Base-by-base conservation (phyloP, 164 flowering plant species). In the Houttuynia cordata region DNA sequence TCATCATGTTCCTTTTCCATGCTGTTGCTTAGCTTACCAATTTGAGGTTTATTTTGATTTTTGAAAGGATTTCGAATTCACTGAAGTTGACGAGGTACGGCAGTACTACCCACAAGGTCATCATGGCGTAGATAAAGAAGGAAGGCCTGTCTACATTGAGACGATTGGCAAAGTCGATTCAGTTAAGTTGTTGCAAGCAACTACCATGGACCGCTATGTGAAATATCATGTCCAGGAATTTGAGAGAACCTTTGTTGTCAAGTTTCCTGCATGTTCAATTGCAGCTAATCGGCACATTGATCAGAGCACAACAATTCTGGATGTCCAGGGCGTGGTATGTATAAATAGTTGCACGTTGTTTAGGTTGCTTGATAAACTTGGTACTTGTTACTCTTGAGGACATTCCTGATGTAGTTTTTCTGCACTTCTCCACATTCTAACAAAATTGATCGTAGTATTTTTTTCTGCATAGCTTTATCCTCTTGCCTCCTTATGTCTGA, bases 71-170 rank as follows among this genome's bases (percentile, higher is more conserved):
- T 90, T 85, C 71, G 78, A 81, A 23, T 90, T 81, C 71, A 63
- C 57, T 22, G 97, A 90, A 69, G 19, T 73, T 67, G 66, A 81
- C 41, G 92, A 90, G 65, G 91, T 90, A 60, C 40, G 74, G 21
- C 56, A 78, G 63, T 69, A 84, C 75, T 87, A 81, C 63, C 93
- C 97, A 24, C 95, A 90, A 52, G 85, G 93, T 58, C 72, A 80
- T 74, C 96, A 88, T 76, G 96, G 93, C 18, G 88, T 86, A 41
- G 93, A 88, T 69, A 84, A 79, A 62, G 88, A 81, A 12, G 96
- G 96, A 37, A 78, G 84, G 63, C 96, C 96, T 30, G 68, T 88
- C 65, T 88, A 88, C 68, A 75, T 88, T 20, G 90, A 88, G 65
- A 69, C 75, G 59, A 51, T 86, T 22, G 97, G 97, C 40, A 72